A percentile compares a stretch with the other conserved stretches of the same genome.
Evolutionary conservation across 306 rosid species (phyloP).

Genomic region (Adenanthera pavonina): DNA sequence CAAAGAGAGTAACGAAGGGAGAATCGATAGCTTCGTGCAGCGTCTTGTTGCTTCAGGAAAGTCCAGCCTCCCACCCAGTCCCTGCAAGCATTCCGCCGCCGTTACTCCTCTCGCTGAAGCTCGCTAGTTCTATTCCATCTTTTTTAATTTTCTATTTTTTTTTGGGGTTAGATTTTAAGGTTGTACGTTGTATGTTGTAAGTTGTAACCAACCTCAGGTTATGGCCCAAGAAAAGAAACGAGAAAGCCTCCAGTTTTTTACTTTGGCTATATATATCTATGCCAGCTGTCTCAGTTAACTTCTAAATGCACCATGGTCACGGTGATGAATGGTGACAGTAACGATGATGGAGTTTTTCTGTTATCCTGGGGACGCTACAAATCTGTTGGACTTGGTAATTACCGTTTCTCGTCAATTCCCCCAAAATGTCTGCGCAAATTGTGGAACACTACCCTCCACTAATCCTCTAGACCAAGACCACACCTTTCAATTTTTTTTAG

Average conservation of each 20-base stretch:
- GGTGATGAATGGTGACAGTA: background rate
- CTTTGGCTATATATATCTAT: background rate
- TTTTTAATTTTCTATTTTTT: background rate
- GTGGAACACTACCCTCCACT: constrained; percentile 31
- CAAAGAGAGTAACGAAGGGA: constrained; percentile 81
- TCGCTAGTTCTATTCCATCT: constrained; percentile 15
- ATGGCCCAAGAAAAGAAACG: background rate
- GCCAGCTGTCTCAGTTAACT: constrained; percentile 32
- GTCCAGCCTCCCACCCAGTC: constrained; percentile 85
- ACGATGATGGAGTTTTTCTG: background rate
- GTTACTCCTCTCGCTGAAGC: constrained; percentile 56
- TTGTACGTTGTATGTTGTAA: constrained; percentile 30
- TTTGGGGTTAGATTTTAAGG: constrained; percentile 14
- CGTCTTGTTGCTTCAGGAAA: constrained; percentile 85
- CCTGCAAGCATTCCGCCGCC: constrained; percentile 72
- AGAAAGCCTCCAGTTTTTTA: constrained; percentile 6
- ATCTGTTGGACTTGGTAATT: constrained; percentile 9
- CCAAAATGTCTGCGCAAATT: constrained; percentile 44
- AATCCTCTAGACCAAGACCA: constrained; percentile 8
- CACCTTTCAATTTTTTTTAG: no score
- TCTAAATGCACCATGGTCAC: background rate
- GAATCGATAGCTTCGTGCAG: constrained; percentile 78
- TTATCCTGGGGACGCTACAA: background rate
- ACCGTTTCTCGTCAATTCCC: constrained; percentile 35
- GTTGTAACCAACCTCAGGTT: constrained; percentile 28